Conservation (phyloP, 78 protist genomes). For the Dictyostelium intermedium region DNA sequence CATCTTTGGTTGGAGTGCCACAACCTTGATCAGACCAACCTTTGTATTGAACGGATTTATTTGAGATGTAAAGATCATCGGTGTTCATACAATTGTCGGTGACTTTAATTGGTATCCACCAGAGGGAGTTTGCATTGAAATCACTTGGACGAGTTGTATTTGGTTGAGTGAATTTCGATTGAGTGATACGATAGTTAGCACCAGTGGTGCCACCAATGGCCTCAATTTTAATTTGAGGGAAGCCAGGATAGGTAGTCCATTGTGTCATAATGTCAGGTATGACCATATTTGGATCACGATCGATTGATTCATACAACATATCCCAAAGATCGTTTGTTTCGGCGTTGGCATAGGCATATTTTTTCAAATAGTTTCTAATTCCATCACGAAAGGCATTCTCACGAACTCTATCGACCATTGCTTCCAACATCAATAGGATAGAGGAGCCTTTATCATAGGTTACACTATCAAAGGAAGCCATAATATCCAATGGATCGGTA, state of each 20-base stretch:
- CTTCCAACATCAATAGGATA: slow-evolving; percentile 88
- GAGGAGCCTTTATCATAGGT: slow-evolving; percentile 88
- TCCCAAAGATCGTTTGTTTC: slow-evolving; percentile 73
- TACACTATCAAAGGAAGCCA: slow-evolving; percentile 67
- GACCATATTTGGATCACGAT: not conserved
- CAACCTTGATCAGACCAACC: not conserved
- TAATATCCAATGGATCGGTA: slow-evolving; percentile 41
- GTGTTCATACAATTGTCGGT: not conserved
- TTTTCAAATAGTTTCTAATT: slow-evolving; percentile 74
- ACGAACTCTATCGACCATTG: slow-evolving; percentile 30
- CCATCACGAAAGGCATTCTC: slow-evolving; percentile 83
- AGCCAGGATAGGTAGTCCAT: slow-evolving; percentile 37
- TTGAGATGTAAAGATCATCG: not conserved
- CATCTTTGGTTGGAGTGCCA: not conserved
- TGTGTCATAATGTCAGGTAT: slow-evolving; percentile 26
- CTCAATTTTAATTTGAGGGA: not conserved
- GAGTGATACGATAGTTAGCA: not conserved
- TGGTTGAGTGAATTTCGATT: slow-evolving; percentile 4
- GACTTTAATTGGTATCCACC: slow-evolving; percentile 31
- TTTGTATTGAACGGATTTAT: not conserved
- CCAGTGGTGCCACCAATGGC: not conserved
- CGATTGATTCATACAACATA: not conserved
- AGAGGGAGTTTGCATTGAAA: not conserved
- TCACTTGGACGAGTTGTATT: not conserved
- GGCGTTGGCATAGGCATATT: slow-evolving; percentile 81